Evolutionary conservation across 257 asterid genomes (phyloP).

Genomic region (Parsonsia alboflavescens): DNA sequence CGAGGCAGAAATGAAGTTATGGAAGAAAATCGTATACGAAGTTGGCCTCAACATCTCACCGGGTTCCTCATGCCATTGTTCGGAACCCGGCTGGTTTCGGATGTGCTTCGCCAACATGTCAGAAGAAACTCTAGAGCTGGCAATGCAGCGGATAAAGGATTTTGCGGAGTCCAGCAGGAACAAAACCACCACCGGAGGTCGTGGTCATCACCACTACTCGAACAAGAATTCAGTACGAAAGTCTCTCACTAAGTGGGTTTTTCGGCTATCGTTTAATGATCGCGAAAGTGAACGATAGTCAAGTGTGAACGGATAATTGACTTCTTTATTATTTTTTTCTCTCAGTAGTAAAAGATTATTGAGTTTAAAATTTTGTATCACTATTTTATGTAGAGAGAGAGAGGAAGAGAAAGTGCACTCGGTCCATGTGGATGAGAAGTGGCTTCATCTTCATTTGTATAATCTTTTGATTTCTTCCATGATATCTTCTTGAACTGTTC

Average conservation of each 20-base stretch:
- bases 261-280: constrained; percentile 59
- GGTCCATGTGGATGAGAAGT: constrained; percentile 67
- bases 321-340: constrained; percentile 2
- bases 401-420: constrained; percentile 66
- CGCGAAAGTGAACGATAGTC: constrained; percentile 58
- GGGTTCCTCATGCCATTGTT: constrained; percentile 79
- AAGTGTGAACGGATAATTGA: constrained; percentile 11
- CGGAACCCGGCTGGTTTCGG: constrained; percentile 86
- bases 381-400: constrained; percentile 3
- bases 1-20: constrained; percentile 64
- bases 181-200: background rate
- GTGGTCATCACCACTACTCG: constrained; percentile 11
- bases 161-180: constrained; percentile 32
- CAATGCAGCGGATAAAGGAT: constrained; percentile 43
- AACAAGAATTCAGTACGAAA: constrained; percentile 38
- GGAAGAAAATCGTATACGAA: constrained; percentile 73
- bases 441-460: constrained; percentile 29
- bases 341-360: constrained; percentile 27
- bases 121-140: constrained; percentile 51
- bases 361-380: constrained; percentile 31
- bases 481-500: constrained; percentile 23
- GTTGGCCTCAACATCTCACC: constrained; percentile 82
- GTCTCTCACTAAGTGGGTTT: constrained; percentile 63
- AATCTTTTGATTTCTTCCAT: constrained; percentile 14
- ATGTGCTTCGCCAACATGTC: constrained; percentile 85